Percentiles rank a stretch among this genome's conserved stretches.
Evolutionary conservation across 2,329 filamentous ascomycete genomes (phyloP).

Genomic region (Xylaria sp.): DNA sequence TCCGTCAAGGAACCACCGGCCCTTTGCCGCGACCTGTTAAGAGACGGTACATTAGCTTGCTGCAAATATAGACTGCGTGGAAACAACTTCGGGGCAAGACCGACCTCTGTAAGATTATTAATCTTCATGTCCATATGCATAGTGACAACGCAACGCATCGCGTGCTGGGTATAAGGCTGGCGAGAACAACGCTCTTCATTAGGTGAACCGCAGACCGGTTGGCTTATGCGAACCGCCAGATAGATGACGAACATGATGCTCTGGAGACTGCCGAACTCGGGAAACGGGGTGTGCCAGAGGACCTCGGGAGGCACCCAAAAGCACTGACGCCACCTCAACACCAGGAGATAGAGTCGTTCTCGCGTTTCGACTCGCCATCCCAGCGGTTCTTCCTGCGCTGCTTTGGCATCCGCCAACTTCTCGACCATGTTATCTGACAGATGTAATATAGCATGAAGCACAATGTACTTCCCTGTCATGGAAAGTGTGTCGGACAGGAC

Average conservation of each 20-base stretch:
- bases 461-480: constrained; percentile 20
- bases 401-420: background rate
- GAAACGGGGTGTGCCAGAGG: constrained; percentile 23
- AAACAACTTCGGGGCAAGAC: background rate
- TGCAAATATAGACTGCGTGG: background rate
- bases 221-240: constrained; percentile 25
- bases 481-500: constrained; percentile 22
- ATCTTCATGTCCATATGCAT: constrained; percentile 28
- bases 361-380: constrained; percentile 30
- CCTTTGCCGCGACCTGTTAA: constrained; percentile 29
- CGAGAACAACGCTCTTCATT: constrained; percentile 5
- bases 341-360: constrained; percentile 26
- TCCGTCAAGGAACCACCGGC: constrained; percentile 30
- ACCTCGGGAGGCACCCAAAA: constrained; percentile 32
- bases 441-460: constrained; percentile 27
- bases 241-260: constrained; percentile 28
- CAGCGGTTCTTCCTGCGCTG: background rate
- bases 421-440: constrained; percentile 27
- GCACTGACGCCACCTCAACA: constrained; percentile 30
- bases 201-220: constrained; percentile 6
- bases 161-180: constrained; percentile 12
- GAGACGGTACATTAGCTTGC: background rate
- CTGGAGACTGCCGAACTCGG: constrained; percentile 26
- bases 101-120: constrained; percentile 27
- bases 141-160: constrained; percentile 26